Evolutionary conservation across 1,139 yeast genomes (phyloP).

Genomic region (Meyerozyma guilliermondii): DNA sequence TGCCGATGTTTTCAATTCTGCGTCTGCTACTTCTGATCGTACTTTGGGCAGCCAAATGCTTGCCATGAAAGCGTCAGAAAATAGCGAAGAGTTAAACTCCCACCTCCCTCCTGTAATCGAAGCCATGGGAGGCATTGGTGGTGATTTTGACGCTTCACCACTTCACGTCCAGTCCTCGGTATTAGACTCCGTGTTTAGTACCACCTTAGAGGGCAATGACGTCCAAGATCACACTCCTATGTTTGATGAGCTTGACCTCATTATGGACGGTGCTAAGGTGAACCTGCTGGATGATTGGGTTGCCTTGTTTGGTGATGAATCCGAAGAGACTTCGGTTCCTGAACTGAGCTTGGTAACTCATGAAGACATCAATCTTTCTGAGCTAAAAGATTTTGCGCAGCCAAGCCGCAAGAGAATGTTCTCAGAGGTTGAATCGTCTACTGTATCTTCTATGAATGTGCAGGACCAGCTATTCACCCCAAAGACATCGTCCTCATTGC

Average conservation of each 20-base stretch:
- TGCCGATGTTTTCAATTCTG: conserved; percentile 14
- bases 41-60: conserved; percentile 1
- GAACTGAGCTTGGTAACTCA: conserved; percentile 10
- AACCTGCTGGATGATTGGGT: conserved; percentile 55
- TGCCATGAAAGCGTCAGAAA: neutral
- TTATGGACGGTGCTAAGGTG: conserved; percentile 42
- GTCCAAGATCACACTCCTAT: conserved; percentile 54
- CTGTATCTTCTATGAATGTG: conserved; percentile 6
- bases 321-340: conserved; percentile 13
- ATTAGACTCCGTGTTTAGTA: conserved; percentile 57
- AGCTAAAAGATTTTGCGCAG: conserved; percentile 10
- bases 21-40: conserved; percentile 1
- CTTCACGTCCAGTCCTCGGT: conserved; percentile 54
- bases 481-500: conserved; percentile 27
- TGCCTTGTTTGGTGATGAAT: conserved; percentile 51
- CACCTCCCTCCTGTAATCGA: conserved; percentile 9
- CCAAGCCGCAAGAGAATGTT: conserved; percentile 19
- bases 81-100: conserved; percentile 10
- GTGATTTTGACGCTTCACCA: conserved; percentile 27
- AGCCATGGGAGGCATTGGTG: neutral
- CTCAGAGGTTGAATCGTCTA: conserved; percentile 26
- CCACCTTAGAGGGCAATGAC: conserved; percentile 36
- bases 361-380: conserved; percentile 14
- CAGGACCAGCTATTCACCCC: conserved; percentile 28
- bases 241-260: conserved; percentile 54